phyloP scores from a whole-genome alignment of 73 alveolate genomes.

The Paramecium tetraurelia region DNA sequence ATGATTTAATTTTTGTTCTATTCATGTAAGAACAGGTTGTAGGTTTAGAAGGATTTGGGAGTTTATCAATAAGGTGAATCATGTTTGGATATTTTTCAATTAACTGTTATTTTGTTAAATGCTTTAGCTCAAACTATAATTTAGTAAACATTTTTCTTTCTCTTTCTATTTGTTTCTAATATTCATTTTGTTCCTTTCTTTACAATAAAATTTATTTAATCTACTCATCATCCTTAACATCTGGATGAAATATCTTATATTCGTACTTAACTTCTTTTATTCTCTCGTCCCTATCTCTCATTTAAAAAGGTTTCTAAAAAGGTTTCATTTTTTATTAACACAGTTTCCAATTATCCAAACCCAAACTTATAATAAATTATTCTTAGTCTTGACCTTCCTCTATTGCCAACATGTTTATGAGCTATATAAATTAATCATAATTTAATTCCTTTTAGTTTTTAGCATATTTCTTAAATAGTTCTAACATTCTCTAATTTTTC shows the following conservation, averaged over 20 bases:
- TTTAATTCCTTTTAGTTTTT: neutral
- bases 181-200: neutral
- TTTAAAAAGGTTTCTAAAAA: neutral
- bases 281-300: neutral
- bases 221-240: neutral
- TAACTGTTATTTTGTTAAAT: neutral
- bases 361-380: neutral
- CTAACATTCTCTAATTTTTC: neutral
- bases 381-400: neutral
- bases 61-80: neutral
- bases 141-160: neutral
- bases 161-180: neutral
- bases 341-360: neutral
- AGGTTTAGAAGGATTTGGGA: conserved; percentile 1
- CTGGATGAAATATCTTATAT: neutral
- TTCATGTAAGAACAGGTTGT: neutral
- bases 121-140: neutral
- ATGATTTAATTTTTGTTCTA: neutral
- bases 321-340: conserved; percentile 2
- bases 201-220: neutral
- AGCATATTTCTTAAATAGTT: neutral
- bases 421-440: neutral
- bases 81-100: neutral
- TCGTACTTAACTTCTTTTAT: neutral
- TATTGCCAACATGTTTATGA: neutral